Evolutionary conservation across 306 rosid genomes (phyloP).

Genomic region (Glycine soja): DNA sequence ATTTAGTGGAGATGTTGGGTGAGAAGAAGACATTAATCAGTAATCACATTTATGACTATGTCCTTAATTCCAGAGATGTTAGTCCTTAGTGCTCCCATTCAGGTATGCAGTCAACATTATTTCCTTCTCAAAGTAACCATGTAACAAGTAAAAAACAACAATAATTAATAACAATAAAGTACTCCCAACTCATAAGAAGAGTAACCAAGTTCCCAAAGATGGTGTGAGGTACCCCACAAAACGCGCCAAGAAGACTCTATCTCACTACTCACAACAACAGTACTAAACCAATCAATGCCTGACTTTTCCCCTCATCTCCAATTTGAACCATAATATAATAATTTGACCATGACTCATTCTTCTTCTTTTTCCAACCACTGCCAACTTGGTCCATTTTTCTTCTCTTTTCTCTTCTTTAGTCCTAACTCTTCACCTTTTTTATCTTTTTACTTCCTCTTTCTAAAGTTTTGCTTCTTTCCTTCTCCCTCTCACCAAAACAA

Average conservation of each 20-base stretch:
- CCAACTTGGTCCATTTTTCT: conserved; percentile 31
- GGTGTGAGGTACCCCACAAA: conserved; percentile 44
- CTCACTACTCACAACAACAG: not conserved
- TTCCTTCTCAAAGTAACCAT: not conserved
- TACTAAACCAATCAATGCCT: conserved; percentile 43
- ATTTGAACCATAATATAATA: conserved; percentile 4
- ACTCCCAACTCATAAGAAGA: not conserved
- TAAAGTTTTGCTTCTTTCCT: not conserved
- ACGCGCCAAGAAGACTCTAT: conserved; percentile 39
- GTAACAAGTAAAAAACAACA: not conserved
- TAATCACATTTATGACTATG: not conserved
- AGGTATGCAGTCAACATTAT: not conserved
- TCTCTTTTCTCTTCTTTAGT: conserved; percentile 15
- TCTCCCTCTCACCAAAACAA: not conserved
- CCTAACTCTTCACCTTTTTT: not conserved
- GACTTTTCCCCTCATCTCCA: conserved; percentile 38
- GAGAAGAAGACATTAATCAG: conserved; percentile 5
- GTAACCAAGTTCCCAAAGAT: not conserved
- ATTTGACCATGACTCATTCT: conserved; percentile 38
- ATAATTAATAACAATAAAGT: not conserved
- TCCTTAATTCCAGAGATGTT: not conserved
- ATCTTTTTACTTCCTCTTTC: not conserved
- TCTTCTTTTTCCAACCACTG: conserved; percentile 29
- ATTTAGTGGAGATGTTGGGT: conserved; percentile 11
- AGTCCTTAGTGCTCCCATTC: not conserved